Base-by-base conservation (phyloP, 352 stramenopile species). In the Globisporangium mamillatum region DNA sequence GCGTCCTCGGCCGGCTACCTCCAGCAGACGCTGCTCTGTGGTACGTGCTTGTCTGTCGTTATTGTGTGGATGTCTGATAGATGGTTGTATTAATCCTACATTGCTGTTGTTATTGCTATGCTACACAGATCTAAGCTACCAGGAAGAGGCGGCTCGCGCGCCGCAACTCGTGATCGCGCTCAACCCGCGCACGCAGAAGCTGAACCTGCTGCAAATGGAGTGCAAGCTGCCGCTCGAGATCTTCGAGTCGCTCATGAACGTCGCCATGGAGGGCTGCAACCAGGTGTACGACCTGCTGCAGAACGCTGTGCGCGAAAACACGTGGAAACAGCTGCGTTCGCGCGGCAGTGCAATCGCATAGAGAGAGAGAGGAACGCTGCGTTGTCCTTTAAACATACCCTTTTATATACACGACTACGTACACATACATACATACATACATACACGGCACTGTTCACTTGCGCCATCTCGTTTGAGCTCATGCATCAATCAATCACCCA, bases 121-220 rank as follows among this genome's bases (percentile, higher is more conserved):
- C 61, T n/a, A 38, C 34, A 29, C 74, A 95, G 92, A 98, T 72
- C 74, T 98, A 10, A 98, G 96, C 71, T 93, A 97, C 70, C 80
- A 86, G 16, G 92, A 98, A 75, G 89, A 97, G 69, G 82, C 77
- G 24, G 83, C 89, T n/a, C 89, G 91, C 53, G 89, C 85, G 10
- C 90, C 92, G 48, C 90, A 97, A 71, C 75, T 98, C 63, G 69
- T 93, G 32, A 80, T 98, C 6, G 92, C 92, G 34, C 68, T 97
- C 12, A 93, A 97, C 65, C 90, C 92, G n/a, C 86, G 86, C 67
- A 92, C 90, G 60, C 80, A 90, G 63, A 94, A 96, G 75, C 76
- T 95, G 4, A 94, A 90, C 36, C 46, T 97, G 71, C 71, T 97
- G 61, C 89, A 97, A 70, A 96, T 97, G 88, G 91, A 97, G 77